Evolutionary conservation across 768 basidiomycete species (phyloP), one percentile per base, ranked within the genome.

Genomic region (Tremella mesenterica): DNA sequence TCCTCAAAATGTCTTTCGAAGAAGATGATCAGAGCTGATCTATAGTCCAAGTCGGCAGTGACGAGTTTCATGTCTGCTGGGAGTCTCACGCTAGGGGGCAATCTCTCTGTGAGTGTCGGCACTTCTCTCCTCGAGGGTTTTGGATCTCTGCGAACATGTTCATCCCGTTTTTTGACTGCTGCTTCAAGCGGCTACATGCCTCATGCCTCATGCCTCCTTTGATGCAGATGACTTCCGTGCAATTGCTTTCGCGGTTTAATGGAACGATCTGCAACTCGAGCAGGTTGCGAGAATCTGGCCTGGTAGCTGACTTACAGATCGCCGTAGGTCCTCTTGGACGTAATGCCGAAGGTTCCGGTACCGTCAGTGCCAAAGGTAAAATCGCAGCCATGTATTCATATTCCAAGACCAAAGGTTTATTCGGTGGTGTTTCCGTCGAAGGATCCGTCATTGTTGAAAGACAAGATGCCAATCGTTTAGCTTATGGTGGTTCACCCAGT

Each of bases 11-110:
- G 4, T 20, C 48, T 34, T 25, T 23, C 8, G 49, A 5, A 39
- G 16, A 18, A 36, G n/a, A 18, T 4, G 38, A 41, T 41, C n/a
- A 48, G 3, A 28, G 49, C 50, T 48, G 43, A 14, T 28, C 16
- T 18, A 16, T 54, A 86, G 69, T 64, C 67, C n/a, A 52, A 61
- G 29, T 50, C 50, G 4, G 61, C 73, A 4, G 65, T 75, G 13
- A 65, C 86, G 81, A 83, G 85, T 1, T 97, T 99, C 75, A 97
- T 97, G 93, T 80, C 90, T 12, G 85, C 90, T 14, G 93, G 95
- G 7, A 87, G 85, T 6, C 70, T 99, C 54, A 90, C 86, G 2
- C 76, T 95, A 2, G 92, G 92, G 18, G 91, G 91, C 13, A 93
- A 91, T 67, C 76, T 92, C 73, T 90, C 88, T 57, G 76, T 59